Evolutionary conservation across 495 filamentous ascomycete genomes (phyloP).

Genomic region (Xylaria bambusicola): DNA sequence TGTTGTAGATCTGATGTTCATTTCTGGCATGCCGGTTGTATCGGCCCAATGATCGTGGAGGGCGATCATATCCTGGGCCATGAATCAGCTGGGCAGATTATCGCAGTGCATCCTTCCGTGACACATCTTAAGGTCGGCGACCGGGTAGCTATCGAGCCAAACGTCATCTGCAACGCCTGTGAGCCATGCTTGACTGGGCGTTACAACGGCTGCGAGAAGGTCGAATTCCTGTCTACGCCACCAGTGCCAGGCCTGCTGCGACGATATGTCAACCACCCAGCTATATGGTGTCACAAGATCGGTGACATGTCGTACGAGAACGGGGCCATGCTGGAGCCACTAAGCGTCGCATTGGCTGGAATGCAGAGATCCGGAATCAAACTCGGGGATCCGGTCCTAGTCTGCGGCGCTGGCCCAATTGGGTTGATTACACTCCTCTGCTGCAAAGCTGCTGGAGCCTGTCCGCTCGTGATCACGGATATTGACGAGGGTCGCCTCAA

Average conservation of each 20-base stretch:
- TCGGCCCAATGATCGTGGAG: slow-evolving; percentile 90
- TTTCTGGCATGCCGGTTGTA: slow-evolving; percentile 93
- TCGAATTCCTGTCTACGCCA: slow-evolving; percentile 84
- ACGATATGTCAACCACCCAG: slow-evolving; percentile 90
- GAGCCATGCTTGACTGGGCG: slow-evolving; percentile 86
- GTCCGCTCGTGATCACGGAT: slow-evolving; percentile 87
- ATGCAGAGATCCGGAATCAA: slow-evolving; percentile 76
- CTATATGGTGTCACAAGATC: slow-evolving; percentile 92
- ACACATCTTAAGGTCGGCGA: slow-evolving; percentile 75
- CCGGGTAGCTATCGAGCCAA: slow-evolving; percentile 88
- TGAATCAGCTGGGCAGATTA: slow-evolving; percentile 82
- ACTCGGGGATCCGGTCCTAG: slow-evolving; percentile 78
- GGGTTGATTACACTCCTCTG: slow-evolving; percentile 84
- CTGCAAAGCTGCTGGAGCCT: slow-evolving; percentile 77
- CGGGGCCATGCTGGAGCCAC: slow-evolving; percentile 82
- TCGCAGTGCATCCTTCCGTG: slow-evolving; percentile 80
- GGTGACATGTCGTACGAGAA: slow-evolving; percentile 85
- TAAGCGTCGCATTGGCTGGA: slow-evolving; percentile 81
- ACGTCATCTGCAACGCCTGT: slow-evolving; percentile 84
- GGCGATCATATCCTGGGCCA: slow-evolving; percentile 89
- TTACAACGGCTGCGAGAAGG: slow-evolving; percentile 88
- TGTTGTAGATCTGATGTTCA: slow-evolving; percentile 79
- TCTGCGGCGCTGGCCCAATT: slow-evolving; percentile 91
- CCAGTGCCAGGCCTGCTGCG: slow-evolving; percentile 86
- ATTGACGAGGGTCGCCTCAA: slow-evolving; percentile 81